phyloP scores from a whole-genome alignment of 2,329 filamentous ascomycete genomes.

The Ascochyta rabiei region DNA sequence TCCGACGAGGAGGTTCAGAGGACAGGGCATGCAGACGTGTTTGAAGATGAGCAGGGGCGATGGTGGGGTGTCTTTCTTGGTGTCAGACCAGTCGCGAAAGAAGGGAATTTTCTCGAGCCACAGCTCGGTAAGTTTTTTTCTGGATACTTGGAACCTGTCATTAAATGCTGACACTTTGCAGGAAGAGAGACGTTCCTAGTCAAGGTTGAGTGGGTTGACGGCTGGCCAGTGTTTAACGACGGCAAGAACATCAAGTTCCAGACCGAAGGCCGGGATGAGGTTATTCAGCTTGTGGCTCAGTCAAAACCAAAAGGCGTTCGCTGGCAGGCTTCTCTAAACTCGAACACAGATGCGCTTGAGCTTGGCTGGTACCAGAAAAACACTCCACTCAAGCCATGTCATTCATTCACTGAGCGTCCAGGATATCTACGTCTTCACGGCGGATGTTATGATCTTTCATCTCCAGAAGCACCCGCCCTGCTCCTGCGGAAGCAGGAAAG shows the following conservation, averaged over 20 bases:
- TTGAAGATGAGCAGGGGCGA: conserved; percentile 28
- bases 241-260: conserved; percentile 51
- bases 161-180: conserved; percentile 11
- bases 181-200: conserved; percentile 60
- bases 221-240: conserved; percentile 60
- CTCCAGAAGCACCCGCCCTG: conserved; percentile 59
- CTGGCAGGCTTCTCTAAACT: conserved; percentile 37
- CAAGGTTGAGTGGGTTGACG: conserved; percentile 57
- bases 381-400: conserved; percentile 56
- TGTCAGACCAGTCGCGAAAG: conserved; percentile 21
- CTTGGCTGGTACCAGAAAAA: conserved; percentile 53
- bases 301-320: conserved; percentile 1
- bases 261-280: conserved; percentile 40
- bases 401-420: conserved; percentile 54
- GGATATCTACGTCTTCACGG: conserved; percentile 58
- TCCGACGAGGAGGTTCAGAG: conserved; percentile 41
- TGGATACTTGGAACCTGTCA: neutral
- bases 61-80: conserved; percentile 48
- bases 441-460: conserved; percentile 58
- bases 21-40: conserved; percentile 35
- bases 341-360: conserved; percentile 39
- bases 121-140: conserved; percentile 2
- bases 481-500: conserved; percentile 61
- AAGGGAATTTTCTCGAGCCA: conserved; percentile 9
- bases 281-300: neutral